Evolutionary conservation across 2,329 filamentous ascomycete genomes (phyloP), one percentile per base, ranked within the genome.

Genomic region (Parastagonospora avenae): DNA sequence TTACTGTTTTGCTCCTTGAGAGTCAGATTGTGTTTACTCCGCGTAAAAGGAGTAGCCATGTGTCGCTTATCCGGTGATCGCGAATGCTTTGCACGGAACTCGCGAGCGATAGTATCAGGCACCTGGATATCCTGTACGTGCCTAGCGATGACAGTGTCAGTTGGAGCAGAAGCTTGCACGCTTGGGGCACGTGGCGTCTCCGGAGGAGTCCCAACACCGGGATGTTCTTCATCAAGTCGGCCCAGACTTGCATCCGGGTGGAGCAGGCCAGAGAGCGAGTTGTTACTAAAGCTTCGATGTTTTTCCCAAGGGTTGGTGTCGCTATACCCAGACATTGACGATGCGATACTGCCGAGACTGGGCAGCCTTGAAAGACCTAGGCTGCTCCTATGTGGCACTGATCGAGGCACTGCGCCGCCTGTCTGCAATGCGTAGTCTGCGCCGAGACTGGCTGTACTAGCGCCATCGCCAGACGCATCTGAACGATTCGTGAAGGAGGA

Each of bases 1-100:
- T 93, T 97, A 75, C 89, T 96, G 70, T 93, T 96, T 74, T 99
- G 94, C 74, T 99, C 94, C 73, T 97, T 97, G 35, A 99, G 79
- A 0, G 94, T 97, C 75, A 99, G 67, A 53, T 74, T 78, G 64
- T 68, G 72, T 60, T 74, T 77, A 55, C 64, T 72, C 6, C 71
- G 68, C 12, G 72, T 63, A 64, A 76, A 65, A 31, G 66, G 72
- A 31, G 65, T 76, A 24, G 65, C 72, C 50, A 65, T 66, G 51
- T 63, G 66, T 51, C 80, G 78, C 52, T 86, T 87, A 48, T 85
- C 90, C 7, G 82, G 79, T 8, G 81, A 82, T 31, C 87, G 79
- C 16, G 85, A 83, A 57, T 87, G 84, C 66, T 91, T 89, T 58
- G 87, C 89, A 64, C 88, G 88, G 74, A 94, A 97, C 70, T 96